Evolutionary conservation across 1,284 basidiomycete genomes (phyloP).

Genomic region (Spongiforma sp.): DNA sequence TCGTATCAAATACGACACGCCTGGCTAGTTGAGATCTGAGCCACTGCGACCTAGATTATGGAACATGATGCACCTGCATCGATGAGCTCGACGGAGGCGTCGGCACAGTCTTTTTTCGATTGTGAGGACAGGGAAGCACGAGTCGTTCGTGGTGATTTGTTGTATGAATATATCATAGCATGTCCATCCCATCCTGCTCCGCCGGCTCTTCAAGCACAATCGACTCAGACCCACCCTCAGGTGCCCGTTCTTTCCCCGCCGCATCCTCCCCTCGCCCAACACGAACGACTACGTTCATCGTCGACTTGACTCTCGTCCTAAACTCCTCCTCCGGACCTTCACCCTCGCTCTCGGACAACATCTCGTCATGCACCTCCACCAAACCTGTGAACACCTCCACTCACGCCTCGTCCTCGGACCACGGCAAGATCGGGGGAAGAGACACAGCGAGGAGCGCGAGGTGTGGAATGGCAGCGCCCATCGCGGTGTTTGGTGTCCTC

Average conservation of each 20-base stretch:
- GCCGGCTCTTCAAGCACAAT: conserved; percentile 42
- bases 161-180: no score
- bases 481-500: conserved; percentile 80
- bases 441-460: conserved; percentile 75
- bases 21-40: no score
- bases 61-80: no score
- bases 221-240: conserved; percentile 18
- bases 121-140: no score
- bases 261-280: conserved; percentile 60
- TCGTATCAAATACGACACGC: no score
- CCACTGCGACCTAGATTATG: no score
- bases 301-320: conserved; percentile 71
- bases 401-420: conserved; percentile 64
- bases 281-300: conserved; percentile 61
- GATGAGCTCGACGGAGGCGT: no score
- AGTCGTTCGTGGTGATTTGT: no score
- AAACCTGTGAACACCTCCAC: conserved; percentile 78
- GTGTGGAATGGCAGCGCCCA: conserved; percentile 89
- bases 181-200: conserved; percentile 42
- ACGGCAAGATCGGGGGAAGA: conserved; percentile 78
- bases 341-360: conserved; percentile 77
- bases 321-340: conserved; percentile 55
- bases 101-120: no score
- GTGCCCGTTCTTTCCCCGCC: conserved; percentile 10
- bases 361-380: conserved; percentile 79